These are phyloP conservation scores for Ceratobasidium sp. DNA, from an alignment of 1,284 basidiomycete genomes.

Conservation along the genomic window DNA sequence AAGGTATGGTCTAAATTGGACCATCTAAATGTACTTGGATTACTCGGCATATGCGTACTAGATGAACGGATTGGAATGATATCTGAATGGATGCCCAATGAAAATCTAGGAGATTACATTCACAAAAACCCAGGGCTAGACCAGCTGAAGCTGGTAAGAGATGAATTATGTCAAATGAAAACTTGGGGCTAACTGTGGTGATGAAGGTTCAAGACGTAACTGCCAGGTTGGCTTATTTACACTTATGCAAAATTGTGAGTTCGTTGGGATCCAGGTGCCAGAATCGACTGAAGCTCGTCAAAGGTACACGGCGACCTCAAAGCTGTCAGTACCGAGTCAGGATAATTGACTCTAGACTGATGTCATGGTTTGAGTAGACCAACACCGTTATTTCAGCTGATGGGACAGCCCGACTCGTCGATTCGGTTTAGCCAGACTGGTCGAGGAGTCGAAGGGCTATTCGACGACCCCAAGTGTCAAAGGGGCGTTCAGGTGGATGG, in stretches of 20 bases:
- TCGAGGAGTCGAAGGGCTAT: neutral
- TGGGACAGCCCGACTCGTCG: neutral
- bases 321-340: neutral
- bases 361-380: neutral
- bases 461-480: neutral
- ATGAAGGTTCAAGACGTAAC: neutral
- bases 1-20: constrained; percentile 8
- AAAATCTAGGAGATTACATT: neutral
- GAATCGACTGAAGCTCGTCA: neutral
- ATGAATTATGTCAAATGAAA: neutral
- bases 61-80: constrained; percentile 26
- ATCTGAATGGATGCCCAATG: constrained; percentile 29
- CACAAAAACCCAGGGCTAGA: neutral
- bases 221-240: neutral
- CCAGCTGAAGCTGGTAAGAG: neutral
- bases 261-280: neutral
- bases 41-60: constrained; percentile 26
- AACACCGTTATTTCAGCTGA: too few relatives aligned
- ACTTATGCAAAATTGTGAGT: neutral
- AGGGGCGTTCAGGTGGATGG: neutral
- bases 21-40: constrained; percentile 9
- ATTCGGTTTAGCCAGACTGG: neutral
- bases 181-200: neutral
- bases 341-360: neutral
- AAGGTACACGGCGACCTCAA: neutral